These are phyloP conservation scores for Bombardia bombarda DNA, from an alignment of 495 filamentous ascomycete species.

Conservation along the genomic window DNA sequence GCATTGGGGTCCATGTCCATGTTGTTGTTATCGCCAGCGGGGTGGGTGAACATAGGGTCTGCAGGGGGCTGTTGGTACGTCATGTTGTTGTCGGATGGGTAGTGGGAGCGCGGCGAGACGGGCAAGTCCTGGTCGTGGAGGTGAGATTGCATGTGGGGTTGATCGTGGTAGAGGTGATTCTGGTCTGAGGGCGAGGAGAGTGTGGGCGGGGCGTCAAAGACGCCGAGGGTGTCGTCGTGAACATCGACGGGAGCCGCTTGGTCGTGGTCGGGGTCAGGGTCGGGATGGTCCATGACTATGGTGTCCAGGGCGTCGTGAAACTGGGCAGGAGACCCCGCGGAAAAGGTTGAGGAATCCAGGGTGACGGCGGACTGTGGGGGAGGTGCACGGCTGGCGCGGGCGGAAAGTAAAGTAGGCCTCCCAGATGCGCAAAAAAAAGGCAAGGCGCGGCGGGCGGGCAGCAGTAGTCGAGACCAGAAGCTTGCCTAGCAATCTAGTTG, in stretches of 20 bases:
- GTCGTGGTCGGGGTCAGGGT: constrained; percentile 22
- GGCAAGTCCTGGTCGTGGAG: constrained; percentile 32
- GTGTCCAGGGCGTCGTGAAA: constrained; percentile 43
- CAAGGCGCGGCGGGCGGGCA: too few species aligned
- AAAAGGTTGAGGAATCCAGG: constrained; percentile 43
- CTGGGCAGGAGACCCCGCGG: constrained; percentile 40
- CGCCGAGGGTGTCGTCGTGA: constrained; percentile 33
- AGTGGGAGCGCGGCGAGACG: constrained; percentile 12
- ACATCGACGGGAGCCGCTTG: constrained; percentile 1
- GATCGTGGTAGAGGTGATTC: constrained; percentile 17
- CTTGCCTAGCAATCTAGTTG: background rate
- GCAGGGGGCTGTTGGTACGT: too few species aligned
- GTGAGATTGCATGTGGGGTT: constrained; percentile 27
- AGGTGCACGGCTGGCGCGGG: too few species aligned
- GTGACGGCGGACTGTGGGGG: constrained; percentile 18
- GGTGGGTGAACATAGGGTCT: too few species aligned
- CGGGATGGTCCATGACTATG: constrained; percentile 41
- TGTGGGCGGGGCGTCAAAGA: constrained; percentile 29
- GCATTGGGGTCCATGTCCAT: constrained; percentile 28
- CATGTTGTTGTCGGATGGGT: constrained; percentile 22
- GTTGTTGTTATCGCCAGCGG: too few species aligned
- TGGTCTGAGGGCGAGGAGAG: constrained; percentile 11
- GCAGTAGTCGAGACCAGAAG: background rate
- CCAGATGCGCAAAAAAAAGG: too few species aligned
- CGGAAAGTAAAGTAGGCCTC: too few species aligned